phyloP scores from a whole-genome alignment of 345 rosid species.

The Eutrema japonicum region DNA sequence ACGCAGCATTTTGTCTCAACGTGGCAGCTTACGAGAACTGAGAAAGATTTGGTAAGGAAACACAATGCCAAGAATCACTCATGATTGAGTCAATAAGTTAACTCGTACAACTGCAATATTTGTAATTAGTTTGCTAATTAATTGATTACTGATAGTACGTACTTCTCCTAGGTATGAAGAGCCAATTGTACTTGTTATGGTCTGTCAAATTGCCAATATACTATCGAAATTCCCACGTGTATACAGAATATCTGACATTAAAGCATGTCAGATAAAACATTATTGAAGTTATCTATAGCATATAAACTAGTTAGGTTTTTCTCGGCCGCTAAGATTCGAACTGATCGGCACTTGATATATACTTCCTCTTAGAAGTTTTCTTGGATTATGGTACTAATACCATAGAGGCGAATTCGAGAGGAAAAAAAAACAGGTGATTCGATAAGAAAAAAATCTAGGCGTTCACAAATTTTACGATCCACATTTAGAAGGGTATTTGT shows the following conservation, averaged over 20 bases:
- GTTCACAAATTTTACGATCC: no score
- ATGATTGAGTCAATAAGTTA: conserved; percentile 9
- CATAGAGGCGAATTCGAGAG: no score
- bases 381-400: no score
- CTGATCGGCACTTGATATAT: no score
- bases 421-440: no score
- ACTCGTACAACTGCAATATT: no score
- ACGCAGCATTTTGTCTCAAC: conserved; percentile 23
- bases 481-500: no score
- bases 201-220: neutral
- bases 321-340: no score
- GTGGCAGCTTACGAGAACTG: conserved; percentile 30
- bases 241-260: conserved; percentile 16
- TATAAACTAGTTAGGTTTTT: no score
- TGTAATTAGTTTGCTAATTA: neutral
- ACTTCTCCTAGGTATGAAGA: conserved; percentile 32
- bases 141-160: conserved; percentile 16
- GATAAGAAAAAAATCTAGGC: no score
- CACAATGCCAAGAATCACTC: conserved; percentile 39
- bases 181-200: conserved; percentile 22
- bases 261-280: conserved; percentile 2
- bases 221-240: conserved; percentile 22
- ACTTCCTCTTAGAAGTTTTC: no score
- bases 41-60: conserved; percentile 36
- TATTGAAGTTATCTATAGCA: neutral